Evolutionary conservation across 441 rosid genomes (phyloP).

Genomic region (Melastoma candidum): DNA sequence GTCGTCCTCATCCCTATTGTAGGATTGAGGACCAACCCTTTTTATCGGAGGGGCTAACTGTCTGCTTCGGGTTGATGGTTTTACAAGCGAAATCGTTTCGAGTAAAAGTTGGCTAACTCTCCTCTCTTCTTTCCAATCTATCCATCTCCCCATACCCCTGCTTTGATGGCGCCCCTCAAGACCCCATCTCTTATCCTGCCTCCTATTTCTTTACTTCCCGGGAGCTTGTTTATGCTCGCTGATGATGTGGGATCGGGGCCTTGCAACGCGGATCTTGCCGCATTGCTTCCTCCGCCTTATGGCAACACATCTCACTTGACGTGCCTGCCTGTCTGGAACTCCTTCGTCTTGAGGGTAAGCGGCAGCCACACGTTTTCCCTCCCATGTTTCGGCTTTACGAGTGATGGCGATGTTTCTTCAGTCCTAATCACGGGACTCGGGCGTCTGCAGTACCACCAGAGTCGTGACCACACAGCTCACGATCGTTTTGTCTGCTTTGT

Average conservation of each 20-base stretch:
- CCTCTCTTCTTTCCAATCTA: no score
- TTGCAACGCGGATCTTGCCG: conserved; percentile 41
- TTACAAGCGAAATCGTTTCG: no score
- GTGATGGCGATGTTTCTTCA: neutral
- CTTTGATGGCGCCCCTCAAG: no score
- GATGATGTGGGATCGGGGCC: conserved; percentile 27
- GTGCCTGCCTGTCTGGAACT: conserved; percentile 77
- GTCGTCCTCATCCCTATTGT: no score
- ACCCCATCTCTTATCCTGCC: no score
- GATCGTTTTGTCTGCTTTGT: conserved; percentile 56
- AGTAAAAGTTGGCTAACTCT: no score
- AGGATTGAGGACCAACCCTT: no score
- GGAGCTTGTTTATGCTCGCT: neutral
- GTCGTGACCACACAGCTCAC: conserved; percentile 57
- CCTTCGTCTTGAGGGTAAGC: conserved; percentile 66
- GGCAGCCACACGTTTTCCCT: neutral
- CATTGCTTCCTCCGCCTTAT: conserved; percentile 77
- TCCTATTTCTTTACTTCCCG: no score
- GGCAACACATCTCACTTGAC: conserved; percentile 48
- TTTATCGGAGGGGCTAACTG: no score
- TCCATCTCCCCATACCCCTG: no score
- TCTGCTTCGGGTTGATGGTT: no score
- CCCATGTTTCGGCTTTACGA: neutral
- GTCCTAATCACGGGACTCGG: neutral
- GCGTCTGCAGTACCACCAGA: conserved; percentile 51